Base-by-base conservation (phyloP, 331 rosid species). In the Cucumis variabilis region DNA sequence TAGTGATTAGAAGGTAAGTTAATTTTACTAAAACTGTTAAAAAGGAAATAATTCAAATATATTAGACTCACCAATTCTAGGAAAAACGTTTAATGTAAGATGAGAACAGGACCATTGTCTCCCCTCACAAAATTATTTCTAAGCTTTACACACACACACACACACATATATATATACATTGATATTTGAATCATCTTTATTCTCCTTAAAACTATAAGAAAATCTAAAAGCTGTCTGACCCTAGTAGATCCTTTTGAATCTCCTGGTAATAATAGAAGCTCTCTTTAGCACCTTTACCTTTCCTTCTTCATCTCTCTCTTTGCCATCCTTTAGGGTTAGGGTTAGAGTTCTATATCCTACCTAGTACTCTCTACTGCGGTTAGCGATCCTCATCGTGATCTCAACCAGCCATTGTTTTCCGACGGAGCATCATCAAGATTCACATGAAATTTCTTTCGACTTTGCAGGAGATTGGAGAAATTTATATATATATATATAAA, bases 351-450 rank as follows among this genome's bases (percentile, higher is more conserved):
- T n/a, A 15, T 7, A 51, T 51, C 69, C 68, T 63, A 65, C 6
- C 68, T 63, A 65, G 14, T 7, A 7, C 2, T 62, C 68, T 21
- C 68, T n/a, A 60, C 48, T 15, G 81, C 37, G 44, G 48, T 70
- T 28, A 86, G 84, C 63, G 90, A 14, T 50, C 71, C 27, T 73
- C 86, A 75, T 46, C 76, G 80, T 9, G 41, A 72, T 55, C 33
- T 14, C 30, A 60, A 73, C 37, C 89, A 92, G 98, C 90, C 93
- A 90, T 86, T 96, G 86, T 88, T 94, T 88, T 98, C 96, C 71
- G 93, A 91, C 94, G 99, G 94, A 96, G 98, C 99, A 96, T 92
- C 99, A 92, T 96, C 98, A 96, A 92, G 99, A 94, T 96, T 96
- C 99, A 88, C 98, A 94, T 88, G 87, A 30, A 63, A 27, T 60